These are phyloP conservation scores for Diplodia mutila DNA, from an alignment of 2,329 filamentous ascomycete genomes.

Conservation along the genomic window DNA sequence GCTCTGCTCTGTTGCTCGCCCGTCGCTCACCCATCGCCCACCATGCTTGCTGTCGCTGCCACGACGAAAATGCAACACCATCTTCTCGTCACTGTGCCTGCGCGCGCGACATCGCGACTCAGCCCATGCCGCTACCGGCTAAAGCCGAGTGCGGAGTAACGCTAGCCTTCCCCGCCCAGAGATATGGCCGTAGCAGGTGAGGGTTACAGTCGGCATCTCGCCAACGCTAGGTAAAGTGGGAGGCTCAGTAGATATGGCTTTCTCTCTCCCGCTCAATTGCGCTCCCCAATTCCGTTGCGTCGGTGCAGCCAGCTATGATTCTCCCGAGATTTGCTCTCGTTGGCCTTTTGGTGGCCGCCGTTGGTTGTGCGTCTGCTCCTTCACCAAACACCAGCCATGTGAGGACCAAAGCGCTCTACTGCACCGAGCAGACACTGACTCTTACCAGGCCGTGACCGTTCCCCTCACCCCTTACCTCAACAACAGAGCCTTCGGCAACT, in stretches of 20 bases:
- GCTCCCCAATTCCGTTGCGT: background rate
- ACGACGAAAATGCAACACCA: slow-evolving; percentile 1
- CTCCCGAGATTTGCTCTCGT: background rate
- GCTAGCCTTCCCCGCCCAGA: slow-evolving; percentile 6
- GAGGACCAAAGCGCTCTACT: background rate
- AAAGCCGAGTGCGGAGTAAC: background rate
- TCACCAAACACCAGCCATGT: slow-evolving; percentile 4
- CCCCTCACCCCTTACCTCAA: slow-evolving; percentile 47
- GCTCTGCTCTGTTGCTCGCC: too few species aligned
- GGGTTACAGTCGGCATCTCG: slow-evolving; percentile 16
- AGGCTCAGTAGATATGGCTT: background rate
- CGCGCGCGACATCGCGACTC: background rate
- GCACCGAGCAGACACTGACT: background rate
- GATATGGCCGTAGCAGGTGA: slow-evolving; percentile 21
- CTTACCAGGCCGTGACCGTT: slow-evolving; percentile 30
- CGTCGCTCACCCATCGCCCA: background rate
- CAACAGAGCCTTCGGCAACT: slow-evolving; percentile 53
- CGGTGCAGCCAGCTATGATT: background rate
- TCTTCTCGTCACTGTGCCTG: background rate
- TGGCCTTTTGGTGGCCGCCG: background rate
- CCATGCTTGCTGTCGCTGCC: background rate
- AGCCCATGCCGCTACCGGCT: background rate
- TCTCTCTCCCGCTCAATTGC: background rate
- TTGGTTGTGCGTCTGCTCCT: background rate
- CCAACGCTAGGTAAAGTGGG: slow-evolving; percentile 8